These are phyloP conservation scores for Vitis riparia DNA, from an alignment of 164 flowering plant genomes.

Conservation along the genomic window DNA sequence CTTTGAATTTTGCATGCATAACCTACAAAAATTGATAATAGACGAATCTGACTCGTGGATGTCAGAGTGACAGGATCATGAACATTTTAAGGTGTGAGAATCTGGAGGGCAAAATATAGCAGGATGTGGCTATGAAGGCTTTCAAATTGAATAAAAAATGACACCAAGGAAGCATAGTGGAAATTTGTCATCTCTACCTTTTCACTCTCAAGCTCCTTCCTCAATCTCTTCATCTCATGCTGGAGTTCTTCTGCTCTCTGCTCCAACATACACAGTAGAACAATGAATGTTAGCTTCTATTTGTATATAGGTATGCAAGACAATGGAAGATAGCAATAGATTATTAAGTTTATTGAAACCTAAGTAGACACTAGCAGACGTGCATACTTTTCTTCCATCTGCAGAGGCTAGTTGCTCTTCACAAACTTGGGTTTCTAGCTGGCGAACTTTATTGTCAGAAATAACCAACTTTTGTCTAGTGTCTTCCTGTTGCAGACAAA, in stretches of 20 bases:
- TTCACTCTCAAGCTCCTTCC: constrained; percentile 78
- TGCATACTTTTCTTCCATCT: constrained; percentile 56
- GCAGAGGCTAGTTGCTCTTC: constrained; percentile 61
- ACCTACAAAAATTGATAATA: background rate
- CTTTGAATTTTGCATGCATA: background rate
- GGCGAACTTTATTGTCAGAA: constrained; percentile 88
- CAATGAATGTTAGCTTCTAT: constrained; percentile 2
- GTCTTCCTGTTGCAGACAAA: constrained; percentile 62
- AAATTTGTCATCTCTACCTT: constrained; percentile 59
- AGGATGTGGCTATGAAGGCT: background rate
- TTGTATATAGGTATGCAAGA: background rate
- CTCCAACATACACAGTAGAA: constrained; percentile 20
- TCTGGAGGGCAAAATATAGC: background rate
- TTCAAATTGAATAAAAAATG: constrained; percentile 3
- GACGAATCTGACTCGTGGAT: background rate
- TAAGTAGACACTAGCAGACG: background rate
- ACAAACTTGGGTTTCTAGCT: constrained; percentile 70
- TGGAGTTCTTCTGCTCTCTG: constrained; percentile 83
- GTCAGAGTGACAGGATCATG: background rate
- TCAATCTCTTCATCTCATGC: constrained; percentile 50
- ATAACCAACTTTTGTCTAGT: constrained; percentile 73
- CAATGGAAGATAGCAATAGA: background rate
- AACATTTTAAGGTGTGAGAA: background rate
- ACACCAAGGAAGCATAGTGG: background rate
- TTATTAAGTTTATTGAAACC: background rate